Percentiles rank a stretch among this genome's conserved stretches.
Evolutionary conservation across 352 stramenopile genomes (phyloP).

Genomic region (Globisporangium paroecandrum): DNA sequence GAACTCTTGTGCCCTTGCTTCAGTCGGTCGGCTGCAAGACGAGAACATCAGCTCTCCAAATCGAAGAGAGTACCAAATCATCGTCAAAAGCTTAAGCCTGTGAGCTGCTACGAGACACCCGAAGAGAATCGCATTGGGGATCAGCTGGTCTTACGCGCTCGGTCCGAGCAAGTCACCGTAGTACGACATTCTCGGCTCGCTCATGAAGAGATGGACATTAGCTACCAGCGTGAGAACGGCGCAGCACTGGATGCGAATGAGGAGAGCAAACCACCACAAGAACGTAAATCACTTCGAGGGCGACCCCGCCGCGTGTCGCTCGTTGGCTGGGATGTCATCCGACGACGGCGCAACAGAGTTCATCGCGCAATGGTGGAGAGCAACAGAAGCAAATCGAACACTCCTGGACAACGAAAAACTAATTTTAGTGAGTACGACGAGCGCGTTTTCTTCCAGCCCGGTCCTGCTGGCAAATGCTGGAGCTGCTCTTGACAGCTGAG

Average conservation of each 20-base stretch:
- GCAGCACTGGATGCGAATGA: neutral
- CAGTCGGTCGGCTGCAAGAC: neutral
- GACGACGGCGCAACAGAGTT: neutral
- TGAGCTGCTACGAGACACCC: neutral
- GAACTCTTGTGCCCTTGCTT: neutral
- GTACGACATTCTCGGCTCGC: neutral
- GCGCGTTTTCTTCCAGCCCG: neutral
- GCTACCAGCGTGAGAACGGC: neutral
- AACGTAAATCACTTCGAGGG: neutral
- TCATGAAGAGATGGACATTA: neutral
- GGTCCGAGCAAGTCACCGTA: neutral
- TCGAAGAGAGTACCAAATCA: neutral
- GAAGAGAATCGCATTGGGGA: neutral
- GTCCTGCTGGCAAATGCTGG: neutral
- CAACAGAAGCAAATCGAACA: neutral
- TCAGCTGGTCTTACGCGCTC: neutral
- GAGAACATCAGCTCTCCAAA: neutral
- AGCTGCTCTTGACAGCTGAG: neutral
- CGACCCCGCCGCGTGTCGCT: neutral
- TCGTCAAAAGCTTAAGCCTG: neutral
- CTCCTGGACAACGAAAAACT: neutral
- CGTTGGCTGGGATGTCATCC: neutral
- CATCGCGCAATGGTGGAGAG: neutral
- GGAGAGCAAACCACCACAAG: neutral
- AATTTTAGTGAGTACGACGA: neutral